phyloP scores from a whole-genome alignment of 2,329 filamentous ascomycete genomes.

The Penicillium sp. region DNA sequence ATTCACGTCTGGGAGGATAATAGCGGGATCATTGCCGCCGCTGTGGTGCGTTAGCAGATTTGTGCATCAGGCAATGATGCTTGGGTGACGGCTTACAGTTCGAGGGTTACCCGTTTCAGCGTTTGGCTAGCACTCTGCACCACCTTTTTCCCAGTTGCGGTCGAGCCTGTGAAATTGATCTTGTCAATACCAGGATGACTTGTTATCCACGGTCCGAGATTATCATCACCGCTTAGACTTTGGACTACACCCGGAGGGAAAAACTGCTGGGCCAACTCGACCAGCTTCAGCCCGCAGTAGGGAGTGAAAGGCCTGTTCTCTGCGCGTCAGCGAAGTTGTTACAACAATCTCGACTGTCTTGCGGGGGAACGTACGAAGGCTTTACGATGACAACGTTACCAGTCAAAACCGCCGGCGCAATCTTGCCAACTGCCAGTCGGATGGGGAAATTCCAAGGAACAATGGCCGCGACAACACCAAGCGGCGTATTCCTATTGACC shows the following conservation, averaged over 20 bases:
- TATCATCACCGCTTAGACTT: conserved; percentile 54
- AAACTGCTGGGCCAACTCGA: conserved; percentile 48
- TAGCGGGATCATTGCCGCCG: conserved; percentile 56
- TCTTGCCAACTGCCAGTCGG: conserved; percentile 47
- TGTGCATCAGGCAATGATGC: background rate
- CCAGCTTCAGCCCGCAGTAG: conserved; percentile 56
- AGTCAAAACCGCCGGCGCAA: conserved; percentile 48
- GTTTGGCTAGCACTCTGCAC: background rate
- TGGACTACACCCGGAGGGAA: conserved; percentile 57
- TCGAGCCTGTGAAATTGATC: conserved; percentile 59
- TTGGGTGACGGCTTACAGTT: conserved; percentile 25
- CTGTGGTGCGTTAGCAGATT: no score
- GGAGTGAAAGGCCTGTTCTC: conserved; percentile 27
- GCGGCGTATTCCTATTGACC: background rate
- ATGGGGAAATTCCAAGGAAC: conserved; percentile 56
- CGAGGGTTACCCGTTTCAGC: conserved; percentile 32
- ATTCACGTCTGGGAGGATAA: conserved; percentile 55
- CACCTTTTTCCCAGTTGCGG: conserved; percentile 43
- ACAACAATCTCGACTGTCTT: no score
- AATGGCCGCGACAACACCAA: background rate
- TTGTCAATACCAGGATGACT: conserved; percentile 55
- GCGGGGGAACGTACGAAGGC: conserved; percentile 40
- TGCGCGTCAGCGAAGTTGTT: no score
- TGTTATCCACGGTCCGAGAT: conserved; percentile 54
- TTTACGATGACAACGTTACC: conserved; percentile 54